Evolutionary conservation across 2,329 filamentous ascomycete species (phyloP).

Genomic region (Trichophaea hybrida): DNA sequence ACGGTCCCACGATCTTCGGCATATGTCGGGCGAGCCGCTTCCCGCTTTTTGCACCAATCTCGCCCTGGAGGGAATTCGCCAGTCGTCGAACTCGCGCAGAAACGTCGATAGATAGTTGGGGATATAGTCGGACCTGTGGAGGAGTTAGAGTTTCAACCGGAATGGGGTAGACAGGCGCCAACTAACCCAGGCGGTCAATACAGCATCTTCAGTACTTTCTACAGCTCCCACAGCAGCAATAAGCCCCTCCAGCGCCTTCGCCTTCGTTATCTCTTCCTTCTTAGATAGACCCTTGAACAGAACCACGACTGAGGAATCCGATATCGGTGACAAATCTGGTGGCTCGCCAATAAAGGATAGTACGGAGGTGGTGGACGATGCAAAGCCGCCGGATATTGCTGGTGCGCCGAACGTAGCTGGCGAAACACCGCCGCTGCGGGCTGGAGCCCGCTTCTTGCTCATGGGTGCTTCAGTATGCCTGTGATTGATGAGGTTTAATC

Average conservation of each 20-base stretch:
- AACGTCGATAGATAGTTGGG: conserved; percentile 79
- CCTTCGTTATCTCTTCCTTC: conserved; percentile 83
- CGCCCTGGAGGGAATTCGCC: conserved; percentile 59
- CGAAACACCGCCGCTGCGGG: conserved; percentile 22
- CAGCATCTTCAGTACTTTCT: conserved; percentile 57
- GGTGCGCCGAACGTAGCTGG: conserved; percentile 17
- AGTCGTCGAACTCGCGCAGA: conserved; percentile 76
- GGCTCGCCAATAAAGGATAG: conserved; percentile 82
- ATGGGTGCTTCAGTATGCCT: conserved; percentile 4
- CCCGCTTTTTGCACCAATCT: conserved; percentile 44
- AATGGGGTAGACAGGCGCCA: neutral
- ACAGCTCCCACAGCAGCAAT: conserved; percentile 46
- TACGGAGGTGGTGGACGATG: conserved; percentile 38
- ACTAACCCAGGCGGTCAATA: conserved; percentile 76
- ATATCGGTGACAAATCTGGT: conserved; percentile 62
- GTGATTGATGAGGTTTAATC: too few relatives aligned
- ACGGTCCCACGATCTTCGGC: conserved; percentile 65
- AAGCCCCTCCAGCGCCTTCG: conserved; percentile 79
- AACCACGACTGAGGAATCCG: conserved; percentile 68
- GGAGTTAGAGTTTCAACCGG: neutral
- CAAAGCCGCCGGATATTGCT: conserved; percentile 6
- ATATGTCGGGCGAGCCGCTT: conserved; percentile 75
- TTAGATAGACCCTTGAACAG: conserved; percentile 87
- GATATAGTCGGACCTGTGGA: conserved; percentile 63
- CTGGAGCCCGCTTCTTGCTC: conserved; percentile 23